These are phyloP conservation scores for Backusella psychrophila DNA, from an alignment of 192 early-diverging fungal species.

Conservation along the genomic window DNA sequence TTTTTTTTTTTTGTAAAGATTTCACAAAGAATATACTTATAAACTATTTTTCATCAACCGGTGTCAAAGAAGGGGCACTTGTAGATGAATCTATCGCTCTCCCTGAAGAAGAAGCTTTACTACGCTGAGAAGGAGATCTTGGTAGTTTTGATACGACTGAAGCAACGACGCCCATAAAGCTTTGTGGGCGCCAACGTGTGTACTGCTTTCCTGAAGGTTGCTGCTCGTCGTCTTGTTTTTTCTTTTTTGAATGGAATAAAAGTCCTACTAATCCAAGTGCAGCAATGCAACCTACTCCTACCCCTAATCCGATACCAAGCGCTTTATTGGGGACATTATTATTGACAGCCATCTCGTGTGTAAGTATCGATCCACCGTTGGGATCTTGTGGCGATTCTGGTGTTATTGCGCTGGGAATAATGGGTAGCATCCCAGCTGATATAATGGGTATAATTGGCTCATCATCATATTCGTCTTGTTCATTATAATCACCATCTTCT, in stretches of 20 bases:
- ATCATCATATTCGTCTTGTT: not conserved
- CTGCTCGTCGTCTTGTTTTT: not conserved
- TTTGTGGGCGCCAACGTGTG: slow-evolving; percentile 37
- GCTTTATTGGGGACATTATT: slow-evolving; percentile 17
- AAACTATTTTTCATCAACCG: not conserved
- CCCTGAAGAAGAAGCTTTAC: slow-evolving; percentile 3
- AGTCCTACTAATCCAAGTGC: slow-evolving; percentile 34
- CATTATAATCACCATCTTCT: not conserved
- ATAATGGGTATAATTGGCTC: not conserved
- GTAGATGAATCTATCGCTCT: slow-evolving; percentile 4
- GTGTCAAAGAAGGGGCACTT: not conserved
- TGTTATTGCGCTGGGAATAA: not conserved
- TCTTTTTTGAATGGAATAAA: slow-evolving; percentile 17
- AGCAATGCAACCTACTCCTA: slow-evolving; percentile 29
- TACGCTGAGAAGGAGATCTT: slow-evolving; percentile 19
- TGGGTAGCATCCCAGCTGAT: not conserved
- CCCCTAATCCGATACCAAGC: slow-evolving; percentile 30
- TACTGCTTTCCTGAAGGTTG: not conserved
- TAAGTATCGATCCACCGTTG: not conserved
- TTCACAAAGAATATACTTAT: not conserved
- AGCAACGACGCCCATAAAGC: slow-evolving; percentile 33
- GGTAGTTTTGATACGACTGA: slow-evolving; percentile 26
- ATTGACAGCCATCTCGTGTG: slow-evolving; percentile 1
- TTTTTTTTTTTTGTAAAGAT: not conserved
- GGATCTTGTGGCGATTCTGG: not conserved